Conservation (phyloP, 1,139 yeast species). For the Pichia sp. region DNA sequence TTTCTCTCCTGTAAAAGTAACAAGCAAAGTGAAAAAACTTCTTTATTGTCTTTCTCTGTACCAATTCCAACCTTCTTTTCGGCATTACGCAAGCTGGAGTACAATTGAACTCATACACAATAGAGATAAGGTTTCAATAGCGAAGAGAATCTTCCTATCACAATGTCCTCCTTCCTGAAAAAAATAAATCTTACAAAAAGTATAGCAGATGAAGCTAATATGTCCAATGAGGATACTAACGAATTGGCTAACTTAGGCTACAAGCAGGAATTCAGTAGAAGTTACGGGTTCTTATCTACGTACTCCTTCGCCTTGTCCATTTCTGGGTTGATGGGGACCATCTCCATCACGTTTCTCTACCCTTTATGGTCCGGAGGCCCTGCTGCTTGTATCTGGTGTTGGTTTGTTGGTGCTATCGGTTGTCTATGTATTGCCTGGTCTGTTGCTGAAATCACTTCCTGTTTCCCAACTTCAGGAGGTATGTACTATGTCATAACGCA, state of each 20-base stretch:
- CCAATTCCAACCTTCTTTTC: not conserved
- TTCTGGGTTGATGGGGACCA: slow-evolving; percentile 37
- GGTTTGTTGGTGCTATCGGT: slow-evolving; percentile 59
- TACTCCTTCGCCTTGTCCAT: slow-evolving; percentile 35
- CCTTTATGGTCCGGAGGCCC: slow-evolving; percentile 49
- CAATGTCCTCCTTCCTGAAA: slow-evolving; percentile 1
- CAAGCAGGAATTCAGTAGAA: slow-evolving; percentile 34
- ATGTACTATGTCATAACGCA: slow-evolving; percentile 45
- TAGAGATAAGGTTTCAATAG: not conserved
- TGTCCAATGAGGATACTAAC: slow-evolving; percentile 28
- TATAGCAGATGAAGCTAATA: slow-evolving; percentile 8
- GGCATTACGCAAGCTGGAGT: not conserved
- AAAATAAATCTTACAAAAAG: not conserved
- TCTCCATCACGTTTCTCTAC: slow-evolving; percentile 33
- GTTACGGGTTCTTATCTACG: slow-evolving; percentile 32
- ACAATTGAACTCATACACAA: too few species aligned
- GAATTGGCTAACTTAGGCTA: slow-evolving; percentile 33
- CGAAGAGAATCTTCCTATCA: not conserved
- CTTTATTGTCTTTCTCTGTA: too few species aligned
- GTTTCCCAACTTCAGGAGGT: slow-evolving; percentile 75
- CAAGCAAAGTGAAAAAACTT: too few species aligned
- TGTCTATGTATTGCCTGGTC: slow-evolving; percentile 56
- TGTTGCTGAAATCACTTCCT: slow-evolving; percentile 63
- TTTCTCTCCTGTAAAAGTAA: not conserved
- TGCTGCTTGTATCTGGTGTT: slow-evolving; percentile 65